These are phyloP conservation scores for Diphasiastrum complanatum DNA, from an alignment of 83 land plant genomes.

Conservation along the genomic window DNA sequence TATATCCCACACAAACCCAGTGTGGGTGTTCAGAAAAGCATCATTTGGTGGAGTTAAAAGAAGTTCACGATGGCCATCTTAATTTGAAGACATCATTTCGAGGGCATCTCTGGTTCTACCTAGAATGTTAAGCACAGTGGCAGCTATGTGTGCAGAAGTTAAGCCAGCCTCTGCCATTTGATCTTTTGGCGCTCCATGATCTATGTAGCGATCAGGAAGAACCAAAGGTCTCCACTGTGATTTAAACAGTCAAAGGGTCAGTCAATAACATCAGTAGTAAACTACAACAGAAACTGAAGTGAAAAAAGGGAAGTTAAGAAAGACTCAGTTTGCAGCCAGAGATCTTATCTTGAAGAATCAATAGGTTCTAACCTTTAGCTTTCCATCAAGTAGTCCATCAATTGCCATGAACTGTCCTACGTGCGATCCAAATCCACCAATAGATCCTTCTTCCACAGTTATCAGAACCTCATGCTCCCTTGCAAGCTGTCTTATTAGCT, in stretches of 20 bases:
- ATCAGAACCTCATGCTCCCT: constrained; percentile 52
- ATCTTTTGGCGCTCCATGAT: constrained; percentile 19
- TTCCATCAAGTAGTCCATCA: constrained; percentile 55
- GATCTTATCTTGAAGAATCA: neutral
- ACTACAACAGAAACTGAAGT: neutral
- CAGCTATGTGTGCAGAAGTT: constrained; percentile 25
- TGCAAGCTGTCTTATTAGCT: constrained; percentile 44
- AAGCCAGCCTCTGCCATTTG: constrained; percentile 23
- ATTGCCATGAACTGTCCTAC: constrained; percentile 49
- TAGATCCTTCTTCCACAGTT: constrained; percentile 60
- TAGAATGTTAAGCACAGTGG: constrained; percentile 21
- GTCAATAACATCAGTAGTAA: neutral
- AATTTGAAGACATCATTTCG: constrained; percentile 22
- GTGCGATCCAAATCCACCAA: constrained; percentile 74
- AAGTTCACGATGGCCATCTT: no score
- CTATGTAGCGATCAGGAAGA: constrained; percentile 26
- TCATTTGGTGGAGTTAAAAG: no score
- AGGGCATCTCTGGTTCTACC: constrained; percentile 26
- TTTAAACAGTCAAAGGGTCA: constrained; percentile 2
- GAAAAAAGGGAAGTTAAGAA: neutral
- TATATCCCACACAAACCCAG: no score
- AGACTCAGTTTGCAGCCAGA: neutral
- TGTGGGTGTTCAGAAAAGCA: no score
- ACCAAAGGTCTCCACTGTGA: constrained; percentile 24
- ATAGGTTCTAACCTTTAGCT: constrained; percentile 43